Conservation (phyloP, 2,329 filamentous ascomycete species). For the Tolypocladium nubicola region DNA sequence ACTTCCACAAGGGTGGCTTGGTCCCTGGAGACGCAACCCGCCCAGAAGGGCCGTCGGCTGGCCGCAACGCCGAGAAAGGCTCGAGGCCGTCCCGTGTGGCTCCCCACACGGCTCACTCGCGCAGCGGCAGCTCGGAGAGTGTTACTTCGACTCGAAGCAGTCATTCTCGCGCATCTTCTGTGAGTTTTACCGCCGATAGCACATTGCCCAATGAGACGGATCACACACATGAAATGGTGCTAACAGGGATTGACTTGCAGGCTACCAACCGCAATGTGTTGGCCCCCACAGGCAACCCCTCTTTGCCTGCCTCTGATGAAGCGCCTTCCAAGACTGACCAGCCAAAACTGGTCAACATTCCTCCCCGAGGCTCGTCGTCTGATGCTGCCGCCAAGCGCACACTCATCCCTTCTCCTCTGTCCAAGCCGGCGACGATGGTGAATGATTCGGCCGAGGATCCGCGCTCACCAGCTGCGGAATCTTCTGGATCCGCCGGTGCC, state of each 20-base stretch:
- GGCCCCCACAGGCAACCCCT: constrained; percentile 42
- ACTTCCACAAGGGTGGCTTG: constrained; percentile 9
- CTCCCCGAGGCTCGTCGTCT: constrained; percentile 51
- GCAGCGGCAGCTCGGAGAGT: constrained; percentile 56
- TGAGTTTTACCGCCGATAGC: constrained; percentile 34
- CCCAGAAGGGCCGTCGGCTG: constrained; percentile 8
- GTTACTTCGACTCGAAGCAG: constrained; percentile 46
- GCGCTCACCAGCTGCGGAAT: constrained; percentile 21
- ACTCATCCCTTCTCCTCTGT: constrained; percentile 61
- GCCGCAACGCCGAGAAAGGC: constrained; percentile 18
- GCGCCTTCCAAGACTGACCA: constrained; percentile 40
- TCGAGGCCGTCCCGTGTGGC: constrained; percentile 29
- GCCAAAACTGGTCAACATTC: constrained; percentile 44
- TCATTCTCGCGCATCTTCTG: constrained; percentile 52
- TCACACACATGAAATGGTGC: constrained; percentile 24
- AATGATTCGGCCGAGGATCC: constrained; percentile 37
- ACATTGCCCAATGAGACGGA: constrained; percentile 34
- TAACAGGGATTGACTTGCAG: constrained; percentile 40
- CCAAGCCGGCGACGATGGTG: constrained; percentile 57
- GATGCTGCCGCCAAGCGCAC: constrained; percentile 55
- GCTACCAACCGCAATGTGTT: constrained; percentile 49
- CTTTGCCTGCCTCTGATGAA: constrained; percentile 37
- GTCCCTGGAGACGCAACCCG: constrained; percentile 10
- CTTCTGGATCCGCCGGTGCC: constrained; percentile 20
- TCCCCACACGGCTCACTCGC: constrained; percentile 20